Percentiles rank a stretch among this genome's conserved stretches.
These are phyloP conservation scores for Microthlaspi erraticum DNA, from an alignment of 345 rosid species.

Conservation along the genomic window DNA sequence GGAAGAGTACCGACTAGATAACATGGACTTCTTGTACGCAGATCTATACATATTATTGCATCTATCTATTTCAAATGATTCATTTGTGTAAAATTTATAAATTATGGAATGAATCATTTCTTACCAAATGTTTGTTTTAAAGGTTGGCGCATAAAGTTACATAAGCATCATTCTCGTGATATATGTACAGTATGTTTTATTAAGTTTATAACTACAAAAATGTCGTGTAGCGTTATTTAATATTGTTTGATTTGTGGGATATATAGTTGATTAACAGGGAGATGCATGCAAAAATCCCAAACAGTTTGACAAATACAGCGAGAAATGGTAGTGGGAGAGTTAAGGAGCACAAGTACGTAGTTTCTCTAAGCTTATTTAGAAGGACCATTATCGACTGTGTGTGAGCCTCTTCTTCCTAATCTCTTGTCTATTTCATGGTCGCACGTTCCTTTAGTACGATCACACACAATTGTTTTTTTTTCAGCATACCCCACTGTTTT, in stretches of 20 bases:
- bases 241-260: not conserved
- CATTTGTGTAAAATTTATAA: not conserved
- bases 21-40: slow-evolving; percentile 40
- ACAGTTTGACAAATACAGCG: slow-evolving; percentile 16
- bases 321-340: slow-evolving; percentile 33
- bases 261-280: slow-evolving; percentile 2
- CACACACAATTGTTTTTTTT: not conserved
- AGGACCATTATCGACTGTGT: slow-evolving; percentile 19
- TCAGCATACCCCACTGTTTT: not conserved
- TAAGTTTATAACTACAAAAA: not conserved
- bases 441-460: slow-evolving; percentile 27
- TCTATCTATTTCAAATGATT: not conserved
- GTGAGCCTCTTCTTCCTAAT: slow-evolving; percentile 7
- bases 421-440: slow-evolving; percentile 31
- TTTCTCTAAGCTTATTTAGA: slow-evolving; percentile 22
- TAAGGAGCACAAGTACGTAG: slow-evolving; percentile 43
- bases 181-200: not conserved
- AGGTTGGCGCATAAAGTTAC: too few species aligned
- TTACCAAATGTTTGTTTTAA: too few species aligned
- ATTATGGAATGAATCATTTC: not conserved
- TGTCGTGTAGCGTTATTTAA: not conserved
- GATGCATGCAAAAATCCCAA: slow-evolving; percentile 19
- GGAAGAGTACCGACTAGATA: slow-evolving; percentile 33
- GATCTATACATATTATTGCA: not conserved
- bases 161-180: not conserved